Conservation (phyloP, 371 early-diverging fungal genomes). For the Funneliformis caledonium region DNA sequence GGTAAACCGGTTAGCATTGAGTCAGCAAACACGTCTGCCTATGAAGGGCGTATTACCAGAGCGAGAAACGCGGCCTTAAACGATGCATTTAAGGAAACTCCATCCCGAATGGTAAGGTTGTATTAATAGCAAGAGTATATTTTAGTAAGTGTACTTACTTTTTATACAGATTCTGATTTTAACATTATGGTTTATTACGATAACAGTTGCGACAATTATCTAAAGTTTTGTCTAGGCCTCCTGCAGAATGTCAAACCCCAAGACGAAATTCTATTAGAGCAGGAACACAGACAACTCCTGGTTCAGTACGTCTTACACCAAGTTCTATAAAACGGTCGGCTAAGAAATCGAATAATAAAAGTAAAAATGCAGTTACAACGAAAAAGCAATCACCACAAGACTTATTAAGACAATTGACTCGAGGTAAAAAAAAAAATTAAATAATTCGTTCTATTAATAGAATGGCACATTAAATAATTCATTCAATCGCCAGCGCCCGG, state of each 20-base stretch:
- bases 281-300: not conserved
- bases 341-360: not conserved
- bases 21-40: not conserved
- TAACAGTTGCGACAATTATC: conserved; percentile 8
- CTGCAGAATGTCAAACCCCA: not conserved
- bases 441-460: too few species aligned
- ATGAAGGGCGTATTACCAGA: not conserved
- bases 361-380: not conserved
- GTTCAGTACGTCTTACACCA: conserved; percentile 6
- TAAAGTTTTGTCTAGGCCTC: not conserved
- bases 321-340: not conserved
- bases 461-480: not conserved
- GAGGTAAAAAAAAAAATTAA: not conserved
- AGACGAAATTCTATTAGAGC: not conserved
- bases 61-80: conserved; percentile 3
- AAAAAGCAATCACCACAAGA: conserved; percentile 39
- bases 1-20: not conserved
- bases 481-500: not conserved
- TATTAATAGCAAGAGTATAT: not conserved
- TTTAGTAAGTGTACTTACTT: not conserved
- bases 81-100: not conserved
- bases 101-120: conserved; percentile 21
- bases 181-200: not conserved
- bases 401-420: conserved; percentile 9
- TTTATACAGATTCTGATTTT: not conserved